Evolutionary conservation across 139 green algal genomes (phyloP).

Genomic region (Auxenochlorella pyrenoidosa): DNA sequence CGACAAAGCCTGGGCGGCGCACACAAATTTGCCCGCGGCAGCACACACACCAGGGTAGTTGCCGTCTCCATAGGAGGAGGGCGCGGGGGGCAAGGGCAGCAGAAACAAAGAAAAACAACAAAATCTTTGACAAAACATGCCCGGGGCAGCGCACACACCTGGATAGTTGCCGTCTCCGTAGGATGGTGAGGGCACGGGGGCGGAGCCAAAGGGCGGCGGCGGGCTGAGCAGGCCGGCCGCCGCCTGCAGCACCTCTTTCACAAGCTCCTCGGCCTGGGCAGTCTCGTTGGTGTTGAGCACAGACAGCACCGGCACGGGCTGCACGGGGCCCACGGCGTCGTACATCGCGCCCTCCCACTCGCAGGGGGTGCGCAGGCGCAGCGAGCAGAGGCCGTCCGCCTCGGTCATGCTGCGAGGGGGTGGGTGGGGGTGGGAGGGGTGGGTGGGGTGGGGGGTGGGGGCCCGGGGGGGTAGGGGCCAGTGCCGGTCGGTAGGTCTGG

Average conservation of each 20-base stretch:
- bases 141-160: too few relatives aligned
- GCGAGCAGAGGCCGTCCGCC: constrained; percentile 9
- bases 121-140: too few relatives aligned
- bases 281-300: constrained; percentile 27
- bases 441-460: not conserved
- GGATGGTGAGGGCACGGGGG: not conserved
- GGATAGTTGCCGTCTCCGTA: not conserved
- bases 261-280: not conserved
- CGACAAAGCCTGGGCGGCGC: too few relatives aligned
- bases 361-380: constrained; percentile 31
- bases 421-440: not conserved
- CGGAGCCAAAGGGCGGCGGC: not conserved
- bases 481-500: too few relatives aligned
- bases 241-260: not conserved
- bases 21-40: too few relatives aligned
- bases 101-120: too few relatives aligned
- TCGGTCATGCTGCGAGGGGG: not conserved
- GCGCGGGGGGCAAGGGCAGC: too few relatives aligned
- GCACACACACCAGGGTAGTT: not conserved
- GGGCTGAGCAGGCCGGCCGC: not conserved
- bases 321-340: constrained; percentile 3
- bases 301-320: not conserved
- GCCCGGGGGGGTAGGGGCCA: not conserved
- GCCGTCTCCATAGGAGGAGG: not conserved
- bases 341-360: constrained; percentile 21